phyloP scores from a whole-genome alignment of 2,329 filamentous ascomycete species.

The Westerdykella aurantiaca region DNA sequence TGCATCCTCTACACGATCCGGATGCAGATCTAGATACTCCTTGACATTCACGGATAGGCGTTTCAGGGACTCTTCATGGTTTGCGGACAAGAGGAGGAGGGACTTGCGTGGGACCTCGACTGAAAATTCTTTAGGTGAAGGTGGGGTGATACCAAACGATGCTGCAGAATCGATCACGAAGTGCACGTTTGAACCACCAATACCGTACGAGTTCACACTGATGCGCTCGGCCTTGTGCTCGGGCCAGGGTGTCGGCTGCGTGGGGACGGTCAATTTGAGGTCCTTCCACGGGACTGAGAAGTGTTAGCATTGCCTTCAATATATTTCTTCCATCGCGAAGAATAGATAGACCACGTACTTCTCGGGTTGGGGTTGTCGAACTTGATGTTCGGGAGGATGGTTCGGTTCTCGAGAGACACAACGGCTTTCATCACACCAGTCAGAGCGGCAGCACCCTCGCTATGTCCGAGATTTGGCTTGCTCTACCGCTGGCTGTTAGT shows the following conservation, averaged over 20 bases:
- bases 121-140: no score
- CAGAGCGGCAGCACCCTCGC: conserved; percentile 34
- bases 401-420: conserved; percentile 34
- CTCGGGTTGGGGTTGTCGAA: conserved; percentile 23
- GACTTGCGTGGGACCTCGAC: no score
- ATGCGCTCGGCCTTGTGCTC: conserved; percentile 17
- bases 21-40: no score
- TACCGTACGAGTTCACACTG: conserved; percentile 42
- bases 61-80: no score
- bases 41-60: no score
- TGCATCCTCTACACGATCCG: no score
- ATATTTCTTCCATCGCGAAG: no score
- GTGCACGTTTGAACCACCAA: conserved; percentile 32
- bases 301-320: no score
- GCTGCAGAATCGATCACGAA: background rate
- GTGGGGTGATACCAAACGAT: no score
- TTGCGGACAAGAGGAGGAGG: no score
- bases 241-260: conserved; percentile 4
- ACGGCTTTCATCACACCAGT: conserved; percentile 34
- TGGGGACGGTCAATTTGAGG: conserved; percentile 1
- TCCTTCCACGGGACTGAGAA: conserved; percentile 5
- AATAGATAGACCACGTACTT: background rate
- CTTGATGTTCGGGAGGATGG: conserved; percentile 24
- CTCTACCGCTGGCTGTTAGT: conserved; percentile 4
- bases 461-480: conserved; percentile 39